These are phyloP conservation scores for Rugonectria rugulosa DNA, from an alignment of 2,329 filamentous ascomycete genomes.

Conservation along the genomic window DNA sequence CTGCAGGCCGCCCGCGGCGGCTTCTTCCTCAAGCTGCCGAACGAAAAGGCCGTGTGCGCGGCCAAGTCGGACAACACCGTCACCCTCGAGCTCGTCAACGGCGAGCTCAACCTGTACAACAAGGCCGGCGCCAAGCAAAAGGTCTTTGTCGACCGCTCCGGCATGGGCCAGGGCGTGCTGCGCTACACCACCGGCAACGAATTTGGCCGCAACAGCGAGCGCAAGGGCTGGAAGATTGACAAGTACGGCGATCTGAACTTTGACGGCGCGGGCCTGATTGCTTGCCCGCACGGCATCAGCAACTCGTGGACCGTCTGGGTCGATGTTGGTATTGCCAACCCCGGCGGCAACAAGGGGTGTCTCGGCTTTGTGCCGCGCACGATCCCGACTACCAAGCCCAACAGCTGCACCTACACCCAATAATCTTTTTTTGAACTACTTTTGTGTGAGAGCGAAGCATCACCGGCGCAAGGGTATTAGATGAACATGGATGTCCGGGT, in stretches of 20 bases:
- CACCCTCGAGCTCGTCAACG: slow-evolving; percentile 57
- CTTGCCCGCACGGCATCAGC: slow-evolving; percentile 57
- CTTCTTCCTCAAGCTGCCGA: slow-evolving; percentile 53
- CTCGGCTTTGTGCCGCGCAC: slow-evolving; percentile 45
- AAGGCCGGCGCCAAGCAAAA: slow-evolving; percentile 52
- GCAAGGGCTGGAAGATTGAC: slow-evolving; percentile 56
- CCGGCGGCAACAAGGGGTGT: slow-evolving; percentile 49
- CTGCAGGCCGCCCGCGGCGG: slow-evolving; percentile 54
- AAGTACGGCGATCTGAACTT: slow-evolving; percentile 54
- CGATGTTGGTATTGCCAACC: slow-evolving; percentile 40
- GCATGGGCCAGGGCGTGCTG: slow-evolving; percentile 64
- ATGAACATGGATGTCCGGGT: too few relatives aligned
- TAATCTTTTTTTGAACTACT: neutral
- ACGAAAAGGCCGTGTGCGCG: slow-evolving; percentile 59
- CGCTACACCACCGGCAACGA: slow-evolving; percentile 57
- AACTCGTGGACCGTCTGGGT: slow-evolving; percentile 52
- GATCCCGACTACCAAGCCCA: slow-evolving; percentile 39
- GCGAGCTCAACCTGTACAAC: slow-evolving; percentile 56
- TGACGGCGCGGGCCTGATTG: slow-evolving; percentile 53
- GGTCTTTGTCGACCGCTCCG: slow-evolving; percentile 62
- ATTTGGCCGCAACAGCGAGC: slow-evolving; percentile 52
- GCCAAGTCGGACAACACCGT: slow-evolving; percentile 50
- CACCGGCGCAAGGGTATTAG: neutral
- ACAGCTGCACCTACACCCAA: slow-evolving; percentile 48
- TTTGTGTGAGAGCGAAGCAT: too few relatives aligned